phyloP scores from a whole-genome alignment of 2,329 filamentous ascomycete species.

The Epichloe gansuensis region DNA sequence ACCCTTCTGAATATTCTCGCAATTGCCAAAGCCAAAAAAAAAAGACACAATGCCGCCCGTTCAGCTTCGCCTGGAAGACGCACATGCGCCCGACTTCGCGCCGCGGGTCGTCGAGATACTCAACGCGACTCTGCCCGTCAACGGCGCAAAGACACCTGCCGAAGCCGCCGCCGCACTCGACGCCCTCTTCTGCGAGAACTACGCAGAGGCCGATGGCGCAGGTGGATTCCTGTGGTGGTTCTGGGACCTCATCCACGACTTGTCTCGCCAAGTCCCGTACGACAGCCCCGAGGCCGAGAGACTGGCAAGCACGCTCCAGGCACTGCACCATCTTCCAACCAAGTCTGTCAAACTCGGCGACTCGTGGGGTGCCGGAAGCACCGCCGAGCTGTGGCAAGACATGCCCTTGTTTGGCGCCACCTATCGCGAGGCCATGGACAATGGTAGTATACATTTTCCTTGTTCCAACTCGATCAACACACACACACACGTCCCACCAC shows the following conservation, averaged over 20 bases:
- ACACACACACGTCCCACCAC: not conserved
- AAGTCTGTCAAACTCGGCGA: not conserved
- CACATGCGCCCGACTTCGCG: slow-evolving; percentile 5
- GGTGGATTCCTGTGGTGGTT: slow-evolving; percentile 12
- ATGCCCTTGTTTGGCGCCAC: slow-evolving; percentile 6
- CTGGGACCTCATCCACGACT: slow-evolving; percentile 12
- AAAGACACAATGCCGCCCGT: not conserved
- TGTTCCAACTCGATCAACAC: not conserved
- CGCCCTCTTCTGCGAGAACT: not conserved
- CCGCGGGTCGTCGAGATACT: slow-evolving; percentile 4
- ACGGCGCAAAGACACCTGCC: not conserved
- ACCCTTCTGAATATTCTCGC: not conserved
- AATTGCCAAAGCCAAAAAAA: not conserved
- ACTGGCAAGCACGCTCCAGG: slow-evolving; percentile 5
- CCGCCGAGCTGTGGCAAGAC: slow-evolving; percentile 1
- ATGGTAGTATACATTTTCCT: not conserved
- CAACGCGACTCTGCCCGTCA: slow-evolving; percentile 1
- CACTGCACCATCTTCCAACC: slow-evolving; percentile 3
- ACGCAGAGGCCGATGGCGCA: not conserved
- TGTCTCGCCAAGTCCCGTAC: slow-evolving; percentile 11
- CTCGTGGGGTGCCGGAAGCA: not conserved
- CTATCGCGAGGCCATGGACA: slow-evolving; percentile 5
- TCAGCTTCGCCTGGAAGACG: slow-evolving; percentile 3
- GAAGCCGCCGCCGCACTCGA: slow-evolving; percentile 6
- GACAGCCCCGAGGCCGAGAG: slow-evolving; percentile 8